Evolutionary conservation across 768 basidiomycete species (phyloP).

Genomic region (Amanita exitialis): DNA sequence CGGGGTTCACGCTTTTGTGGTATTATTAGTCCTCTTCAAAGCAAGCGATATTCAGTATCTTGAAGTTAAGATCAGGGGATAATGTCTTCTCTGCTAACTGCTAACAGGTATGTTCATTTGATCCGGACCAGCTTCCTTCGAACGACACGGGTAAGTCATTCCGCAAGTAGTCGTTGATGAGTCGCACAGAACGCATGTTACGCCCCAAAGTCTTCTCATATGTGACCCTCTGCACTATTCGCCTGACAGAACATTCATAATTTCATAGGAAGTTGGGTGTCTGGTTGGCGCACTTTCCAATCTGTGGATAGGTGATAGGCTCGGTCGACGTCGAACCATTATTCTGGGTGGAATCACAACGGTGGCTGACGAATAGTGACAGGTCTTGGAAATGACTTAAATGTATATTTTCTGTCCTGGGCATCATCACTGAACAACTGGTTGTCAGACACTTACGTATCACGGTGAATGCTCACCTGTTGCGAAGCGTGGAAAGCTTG

Average conservation of each 20-base stretch:
- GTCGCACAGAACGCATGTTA: constrained; percentile 34
- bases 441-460: constrained; percentile 45
- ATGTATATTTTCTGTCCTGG: constrained; percentile 22
- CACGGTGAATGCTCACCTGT: constrained; percentile 60
- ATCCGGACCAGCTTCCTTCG: neutral
- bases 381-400: constrained; percentile 58
- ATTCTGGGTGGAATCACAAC: constrained; percentile 42
- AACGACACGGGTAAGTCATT: constrained; percentile 33
- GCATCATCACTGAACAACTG: neutral
- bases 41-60: constrained; percentile 12
- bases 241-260: neutral
- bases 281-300: constrained; percentile 55
- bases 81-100: constrained; percentile 56
- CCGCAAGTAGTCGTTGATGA: constrained; percentile 37
- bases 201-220: constrained; percentile 42
- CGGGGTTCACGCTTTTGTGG: constrained; percentile 58
- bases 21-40: constrained; percentile 13
- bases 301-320: constrained; percentile 46
- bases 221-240: constrained; percentile 45
- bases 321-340: constrained; percentile 38
- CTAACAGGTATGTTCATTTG: constrained; percentile 29
- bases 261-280: constrained; percentile 49
- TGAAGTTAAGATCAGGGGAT: constrained; percentile 67
- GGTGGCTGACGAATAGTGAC: constrained; percentile 53
- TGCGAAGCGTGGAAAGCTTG: constrained; percentile 44